Evolutionary conservation across 495 filamentous ascomycete species (phyloP), one percentile per base, ranked within the genome.

Genomic region (Penicillium simplicissimum): DNA sequence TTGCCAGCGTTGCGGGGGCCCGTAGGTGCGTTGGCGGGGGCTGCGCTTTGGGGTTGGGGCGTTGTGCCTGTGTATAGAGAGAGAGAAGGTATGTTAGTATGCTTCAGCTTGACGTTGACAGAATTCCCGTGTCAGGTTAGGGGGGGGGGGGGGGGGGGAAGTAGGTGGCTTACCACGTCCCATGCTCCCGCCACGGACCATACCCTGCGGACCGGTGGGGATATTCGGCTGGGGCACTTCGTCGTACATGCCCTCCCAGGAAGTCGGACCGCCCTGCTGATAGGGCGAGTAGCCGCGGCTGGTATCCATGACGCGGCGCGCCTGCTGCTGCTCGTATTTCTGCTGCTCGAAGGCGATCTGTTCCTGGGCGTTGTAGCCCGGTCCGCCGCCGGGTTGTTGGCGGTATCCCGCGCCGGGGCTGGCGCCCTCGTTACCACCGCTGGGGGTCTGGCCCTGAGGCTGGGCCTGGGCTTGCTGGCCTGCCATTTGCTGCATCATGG

Each of bases 181-280:
- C 45, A 85, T 81, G 53, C 79, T 78, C 31, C 81, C 76, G 21
- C 71, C 71, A 28, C 81, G 73, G 54, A 74, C 78, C 62, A 83
- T 82, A 48, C 82, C 79, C 48, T 78, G 69, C 23, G 83, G 82
- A 52, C 84, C 84, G 4, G 74, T 71, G 53, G 79, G 80, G 58
- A 88, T 84, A 58, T 88, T 87, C 9, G 93, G 93, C 68, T 93
- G 92, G 23, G 96, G 96, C 1, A 96, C 92, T 71, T 97, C 95
- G 71, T 98, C 95, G 73, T 98, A 98, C 95, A 98, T 98, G 57
- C 95, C 95, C 74, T 98, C 95, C 94, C 95, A 98, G 23, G 88
- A 92, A 23, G 90, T 93, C 25, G 89, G 88, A 4, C 82, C 82
- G 40, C 83, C 84, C 66, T 83, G 74, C 69, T 84, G 76, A 49